These are phyloP conservation scores for Ceratocystis cubensis DNA, from an alignment of 2,329 filamentous ascomycete genomes.

Conservation along the genomic window DNA sequence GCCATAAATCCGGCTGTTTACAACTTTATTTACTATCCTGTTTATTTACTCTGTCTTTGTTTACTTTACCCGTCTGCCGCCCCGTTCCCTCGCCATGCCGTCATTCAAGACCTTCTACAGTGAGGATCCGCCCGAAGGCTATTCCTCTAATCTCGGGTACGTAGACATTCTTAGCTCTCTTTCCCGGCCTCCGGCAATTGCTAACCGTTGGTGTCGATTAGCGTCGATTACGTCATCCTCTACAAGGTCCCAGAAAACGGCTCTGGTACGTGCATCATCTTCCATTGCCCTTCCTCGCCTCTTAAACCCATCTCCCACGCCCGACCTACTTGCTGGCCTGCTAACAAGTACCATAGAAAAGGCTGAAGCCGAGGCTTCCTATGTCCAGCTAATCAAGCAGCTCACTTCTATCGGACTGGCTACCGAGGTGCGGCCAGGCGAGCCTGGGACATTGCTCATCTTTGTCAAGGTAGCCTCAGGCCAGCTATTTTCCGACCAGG, in stretches of 20 bases:
- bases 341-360: slow-evolving; percentile 16
- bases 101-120: slow-evolving; percentile 20
- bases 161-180: slow-evolving; percentile 6
- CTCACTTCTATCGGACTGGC: slow-evolving; percentile 70
- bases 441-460: slow-evolving; percentile 61
- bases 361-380: slow-evolving; percentile 59
- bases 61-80: background rate
- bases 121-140: slow-evolving; percentile 19
- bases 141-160: slow-evolving; percentile 18
- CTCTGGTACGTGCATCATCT: slow-evolving; percentile 37
- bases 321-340: background rate
- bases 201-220: slow-evolving; percentile 24
- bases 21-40: slow-evolving; percentile 8
- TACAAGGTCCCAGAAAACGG: slow-evolving; percentile 53
- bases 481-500: slow-evolving; percentile 60
- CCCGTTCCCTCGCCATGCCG: slow-evolving; percentile 11
- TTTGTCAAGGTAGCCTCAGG: slow-evolving; percentile 72
- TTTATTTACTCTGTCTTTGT: background rate
- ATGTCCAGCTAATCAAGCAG: slow-evolving; percentile 63
- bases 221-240: slow-evolving; percentile 80
- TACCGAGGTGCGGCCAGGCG: slow-evolving; percentile 74
- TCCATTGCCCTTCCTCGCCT: background rate
- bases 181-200: background rate
- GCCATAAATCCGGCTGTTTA: background rate
- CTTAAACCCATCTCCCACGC: background rate